Percentiles rank a stretch among this genome's conserved stretches.
Conservation (phyloP, 495 filamentous ascomycete species). For the Neurospora tetrasperma region DNA sequence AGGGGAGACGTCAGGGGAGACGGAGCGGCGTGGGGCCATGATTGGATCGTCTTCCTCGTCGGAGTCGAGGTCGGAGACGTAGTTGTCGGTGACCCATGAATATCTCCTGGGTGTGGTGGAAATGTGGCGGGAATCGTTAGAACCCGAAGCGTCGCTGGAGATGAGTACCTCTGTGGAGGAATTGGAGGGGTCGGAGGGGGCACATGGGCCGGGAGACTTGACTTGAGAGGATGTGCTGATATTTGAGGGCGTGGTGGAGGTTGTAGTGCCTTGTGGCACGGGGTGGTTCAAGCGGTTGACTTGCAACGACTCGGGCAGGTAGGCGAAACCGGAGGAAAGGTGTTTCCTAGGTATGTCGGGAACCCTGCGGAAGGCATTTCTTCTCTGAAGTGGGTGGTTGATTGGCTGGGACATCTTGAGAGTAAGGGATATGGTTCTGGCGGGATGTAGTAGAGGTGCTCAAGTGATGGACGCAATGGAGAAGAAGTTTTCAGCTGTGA, state of each 20-base stretch:
- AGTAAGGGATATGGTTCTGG: too few relatives aligned
- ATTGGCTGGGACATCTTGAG: not conserved
- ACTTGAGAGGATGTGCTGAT: not conserved
- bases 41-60: not conserved
- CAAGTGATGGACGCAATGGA: not conserved
- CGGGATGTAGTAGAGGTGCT: not conserved
- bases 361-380: not conserved
- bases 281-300: not conserved
- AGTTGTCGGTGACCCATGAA: not conserved
- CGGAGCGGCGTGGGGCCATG: not conserved
- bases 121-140: not conserved
- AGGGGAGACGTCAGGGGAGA: not conserved
- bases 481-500: not conserved
- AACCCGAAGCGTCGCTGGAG: not conserved
- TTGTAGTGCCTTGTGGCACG: not conserved
- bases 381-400: not conserved
- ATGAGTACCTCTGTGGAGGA: not conserved
- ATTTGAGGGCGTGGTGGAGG: not conserved
- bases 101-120: not conserved
- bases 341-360: not conserved
- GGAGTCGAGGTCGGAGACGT: not conserved
- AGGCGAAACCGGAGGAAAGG: not conserved
- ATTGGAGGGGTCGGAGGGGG: not conserved
- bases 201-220: not conserved
- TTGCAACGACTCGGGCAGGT: not conserved